Evolutionary conservation across 2,329 filamentous ascomycete genomes (phyloP), one percentile per base, ranked within the genome.

Genomic region (Ophiocordyceps robertsii): DNA sequence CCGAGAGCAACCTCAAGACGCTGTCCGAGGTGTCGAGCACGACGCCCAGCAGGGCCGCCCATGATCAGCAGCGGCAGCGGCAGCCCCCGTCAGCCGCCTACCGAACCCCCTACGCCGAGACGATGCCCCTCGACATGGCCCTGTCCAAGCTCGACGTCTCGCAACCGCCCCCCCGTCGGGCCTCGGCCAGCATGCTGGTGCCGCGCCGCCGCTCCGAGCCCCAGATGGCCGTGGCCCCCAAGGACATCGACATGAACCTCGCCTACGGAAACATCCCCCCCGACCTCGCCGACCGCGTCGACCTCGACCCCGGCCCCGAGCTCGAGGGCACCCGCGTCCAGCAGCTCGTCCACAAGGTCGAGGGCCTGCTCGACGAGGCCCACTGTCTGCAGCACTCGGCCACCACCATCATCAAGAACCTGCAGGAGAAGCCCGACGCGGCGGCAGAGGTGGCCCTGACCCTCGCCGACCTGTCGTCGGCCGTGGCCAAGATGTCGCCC

Each of bases 381-480:
- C 80, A 95, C 51, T 95, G 89, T 63, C 58, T 94, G 27, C 88
- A 95, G 48, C 80, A 94, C 59, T 84, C 83, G 1, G 90, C 85
- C 6, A 80, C 78, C 0, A 73, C 82, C 41, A 95, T 86, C 47
- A 95, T 98, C 53, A 68, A 81, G 37, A 83, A 86, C 39, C 62
- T 73, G 21, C 69, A 90, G 81, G 59, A 64, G 42, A 70, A 70
- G 45, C 89, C 92, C 0, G 87, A 98, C 50, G 85, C 87, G 3
- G 87, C 95, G 42, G 92, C 92, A 2, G 90, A 92, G 9, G 90
- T 98, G 1, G 93, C 89, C 0, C 73, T 98, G 29, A 89, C 90
- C 0, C 73, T 98, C 7, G 90, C 88, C 12, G 92, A 98, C 63
- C 82, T 98, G 49, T 92, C 84, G 46, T 82, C 81, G 21, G 63